These are phyloP conservation scores for Penicillium cataractarum DNA, from an alignment of 495 filamentous ascomycete species.

Conservation along the genomic window DNA sequence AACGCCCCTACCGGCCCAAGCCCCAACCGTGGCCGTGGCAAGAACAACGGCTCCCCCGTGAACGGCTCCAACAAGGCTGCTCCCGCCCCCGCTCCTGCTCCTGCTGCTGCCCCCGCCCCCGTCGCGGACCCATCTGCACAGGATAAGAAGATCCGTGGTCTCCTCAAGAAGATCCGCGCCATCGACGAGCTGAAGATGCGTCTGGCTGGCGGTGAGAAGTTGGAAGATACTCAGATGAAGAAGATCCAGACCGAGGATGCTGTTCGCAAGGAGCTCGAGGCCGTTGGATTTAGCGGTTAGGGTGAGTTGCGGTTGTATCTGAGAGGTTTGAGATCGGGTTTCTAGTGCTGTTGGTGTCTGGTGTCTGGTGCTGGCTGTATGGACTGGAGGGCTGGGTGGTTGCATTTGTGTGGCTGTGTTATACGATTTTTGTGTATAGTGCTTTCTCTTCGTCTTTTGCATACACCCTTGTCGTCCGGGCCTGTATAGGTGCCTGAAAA, in stretches of 20 bases:
- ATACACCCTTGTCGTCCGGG: constrained; percentile 1
- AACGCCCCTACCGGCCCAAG: constrained; percentile 66
- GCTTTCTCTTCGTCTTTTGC: background rate
- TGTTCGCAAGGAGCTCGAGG: constrained; percentile 79
- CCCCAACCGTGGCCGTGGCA: constrained; percentile 40
- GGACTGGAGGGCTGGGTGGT: background rate
- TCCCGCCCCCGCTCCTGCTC: constrained; percentile 16
- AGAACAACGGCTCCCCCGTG: constrained; percentile 41
- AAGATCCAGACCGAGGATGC: constrained; percentile 89
- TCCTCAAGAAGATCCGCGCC: constrained; percentile 95
- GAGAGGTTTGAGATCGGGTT: too few relatives aligned
- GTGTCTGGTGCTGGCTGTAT: background rate
- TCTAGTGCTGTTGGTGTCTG: background rate
- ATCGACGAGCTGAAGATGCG: constrained; percentile 99
- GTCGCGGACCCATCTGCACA: constrained; percentile 46
- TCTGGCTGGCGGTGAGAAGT: constrained; percentile 87
- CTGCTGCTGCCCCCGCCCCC: constrained; percentile 31
- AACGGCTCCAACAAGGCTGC: constrained; percentile 25
- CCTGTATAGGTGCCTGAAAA: constrained; percentile 6
- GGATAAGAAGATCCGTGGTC: constrained; percentile 86
- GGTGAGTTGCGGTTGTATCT: background rate
- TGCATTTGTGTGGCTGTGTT: background rate
- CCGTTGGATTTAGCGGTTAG: constrained; percentile 57
- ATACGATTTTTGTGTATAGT: background rate
- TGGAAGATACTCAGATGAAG: constrained; percentile 98